Base-by-base conservation (phyloP, 106 monocot species). In the Phalaenopsis equestris region DNA sequence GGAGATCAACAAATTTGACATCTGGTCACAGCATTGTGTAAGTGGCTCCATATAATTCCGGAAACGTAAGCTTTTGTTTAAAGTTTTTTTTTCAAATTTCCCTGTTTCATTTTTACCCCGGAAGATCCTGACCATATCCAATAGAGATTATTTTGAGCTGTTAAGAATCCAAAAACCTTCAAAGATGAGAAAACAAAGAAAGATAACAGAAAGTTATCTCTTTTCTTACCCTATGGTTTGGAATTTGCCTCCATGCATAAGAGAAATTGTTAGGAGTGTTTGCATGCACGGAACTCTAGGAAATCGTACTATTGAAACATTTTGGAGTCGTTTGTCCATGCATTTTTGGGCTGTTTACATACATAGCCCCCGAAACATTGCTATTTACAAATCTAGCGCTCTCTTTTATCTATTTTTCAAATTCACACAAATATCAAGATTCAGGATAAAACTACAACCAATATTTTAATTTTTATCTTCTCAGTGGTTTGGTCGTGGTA, bases 11-110 rank as follows among this genome's bases (percentile, higher is more conserved):
- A 86, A 73, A 76, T 30, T 77, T 77, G 95, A 92, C 75, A 21
- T 83, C 36, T 95, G 95, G 95, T 87, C 95, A 74, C 95, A 95
- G 79, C 95, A 95, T 82, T 75, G 78, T 78, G 90, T 90, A 83
- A 77, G 85, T 86, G 11, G 56, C 24, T 23, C 36, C 23, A 75
- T 37, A 43, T 42, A 6, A 3, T 41, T 42, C 73, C 41, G 6
- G 42, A 57, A 75, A 9, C 48, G 47, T 70, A 16, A 36, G 14
- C 5, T 72, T 48, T 72, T 36, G 3, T 5, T 68, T 55, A 74
- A 56, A 42, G 73, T 14, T 46, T 30, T 72, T 55, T 2, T 58
- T 8, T 58, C 39, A 38, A 56, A 15, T 12, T 39, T 52, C 3
- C 0, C 14, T 73, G 52, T 56, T 52, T 55, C 52, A 56, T 23